Evolutionary conservation across 73 alveolate species (phyloP), one percentile per base, ranked within the genome.

Genomic region (Uronychia setigera): DNA sequence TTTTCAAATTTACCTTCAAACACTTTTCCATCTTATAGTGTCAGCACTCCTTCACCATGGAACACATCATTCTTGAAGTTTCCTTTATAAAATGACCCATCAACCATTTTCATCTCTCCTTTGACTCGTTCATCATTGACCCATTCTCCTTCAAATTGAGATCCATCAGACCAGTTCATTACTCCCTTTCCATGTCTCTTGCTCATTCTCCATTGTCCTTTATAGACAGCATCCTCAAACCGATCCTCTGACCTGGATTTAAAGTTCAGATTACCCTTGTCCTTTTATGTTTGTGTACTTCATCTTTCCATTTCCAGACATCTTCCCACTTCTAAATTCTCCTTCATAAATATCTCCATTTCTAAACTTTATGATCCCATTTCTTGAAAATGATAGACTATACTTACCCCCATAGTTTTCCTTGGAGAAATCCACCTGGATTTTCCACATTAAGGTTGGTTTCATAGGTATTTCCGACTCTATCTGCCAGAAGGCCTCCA

Each of bases 101-200:
- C 92, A 60, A 74, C 33, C 77, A 90, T 34, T 26, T 58, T 46
- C 91, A 89, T 78, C 9, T 58, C 31, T 26, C 95, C 95, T 67
- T 79, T 59, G 19, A 34, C 28, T 80, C 95, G 33, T 74, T 77
- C 30, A 46, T 93, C 94, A 80, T 60, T 59, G 9, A 30, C 33
- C 89, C 90, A 93, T n/a, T 13, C 27, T 1, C 96, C 97, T 28
- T 82, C 83, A 67, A 81, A 90, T 0, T 13, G 76, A 13, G 80
- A 33, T 28, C 97, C 97, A 33, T 75, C 80, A 28, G 82, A 32
- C 94, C 92, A 93, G 1, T 0, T 79, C 92, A 80, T 83, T 27
- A 60, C 83, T 0, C 97, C 97, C 25, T 86, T 31, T 27, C 95
- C 97, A 1, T 93, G 88, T 59, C 95, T 85, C 80, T 85, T 84